These are phyloP conservation scores for Tylopilus cervinicoccineus DNA, from an alignment of 768 basidiomycete species.

Conservation along the genomic window DNA sequence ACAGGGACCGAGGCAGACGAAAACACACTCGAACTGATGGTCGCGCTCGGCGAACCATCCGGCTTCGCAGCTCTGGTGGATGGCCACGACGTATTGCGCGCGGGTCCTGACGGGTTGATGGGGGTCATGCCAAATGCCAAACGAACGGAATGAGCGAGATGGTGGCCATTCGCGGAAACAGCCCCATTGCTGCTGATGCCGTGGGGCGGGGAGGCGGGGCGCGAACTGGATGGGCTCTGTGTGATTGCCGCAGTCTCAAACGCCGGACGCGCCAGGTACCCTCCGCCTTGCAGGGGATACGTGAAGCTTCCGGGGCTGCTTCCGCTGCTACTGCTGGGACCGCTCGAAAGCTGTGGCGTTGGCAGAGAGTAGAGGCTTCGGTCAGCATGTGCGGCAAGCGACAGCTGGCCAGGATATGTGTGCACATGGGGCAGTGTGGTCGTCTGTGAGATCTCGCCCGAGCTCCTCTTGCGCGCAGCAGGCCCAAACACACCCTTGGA, in stretches of 20 bases:
- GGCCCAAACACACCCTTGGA: slow-evolving; percentile 26
- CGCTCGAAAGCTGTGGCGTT: slow-evolving; percentile 62
- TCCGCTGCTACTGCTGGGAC: slow-evolving; percentile 54
- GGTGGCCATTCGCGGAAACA: slow-evolving; percentile 42
- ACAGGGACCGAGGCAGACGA: slow-evolving; percentile 39
- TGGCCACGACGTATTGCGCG: slow-evolving; percentile 39
- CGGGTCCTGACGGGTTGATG: slow-evolving; percentile 41
- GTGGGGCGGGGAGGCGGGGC: slow-evolving; percentile 56
- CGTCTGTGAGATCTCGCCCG: slow-evolving; percentile 29
- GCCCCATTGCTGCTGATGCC: slow-evolving; percentile 28
- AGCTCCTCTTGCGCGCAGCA: slow-evolving; percentile 28
- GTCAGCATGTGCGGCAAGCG: slow-evolving; percentile 25
- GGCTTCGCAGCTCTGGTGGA: slow-evolving; percentile 20
- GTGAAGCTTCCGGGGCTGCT: slow-evolving; percentile 57
- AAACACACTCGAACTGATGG: slow-evolving; percentile 7
- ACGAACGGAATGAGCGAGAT: slow-evolving; percentile 81
- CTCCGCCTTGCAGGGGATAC: slow-evolving; percentile 32
- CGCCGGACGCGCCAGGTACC: slow-evolving; percentile 17
- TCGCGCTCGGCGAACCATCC: slow-evolving; percentile 8
- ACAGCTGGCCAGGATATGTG: slow-evolving; percentile 32
- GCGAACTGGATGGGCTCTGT: slow-evolving; percentile 49
- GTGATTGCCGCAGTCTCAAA: slow-evolving; percentile 30
- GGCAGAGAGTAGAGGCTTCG: slow-evolving; percentile 35
- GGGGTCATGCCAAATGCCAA: slow-evolving; percentile 93
- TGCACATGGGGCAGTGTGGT: slow-evolving; percentile 28